A percentile compares a stretch with the other conserved stretches of the same genome.
Evolutionary conservation across 2,329 filamentous ascomycete species (phyloP).

Genomic region (Epichloe sylvatica): DNA sequence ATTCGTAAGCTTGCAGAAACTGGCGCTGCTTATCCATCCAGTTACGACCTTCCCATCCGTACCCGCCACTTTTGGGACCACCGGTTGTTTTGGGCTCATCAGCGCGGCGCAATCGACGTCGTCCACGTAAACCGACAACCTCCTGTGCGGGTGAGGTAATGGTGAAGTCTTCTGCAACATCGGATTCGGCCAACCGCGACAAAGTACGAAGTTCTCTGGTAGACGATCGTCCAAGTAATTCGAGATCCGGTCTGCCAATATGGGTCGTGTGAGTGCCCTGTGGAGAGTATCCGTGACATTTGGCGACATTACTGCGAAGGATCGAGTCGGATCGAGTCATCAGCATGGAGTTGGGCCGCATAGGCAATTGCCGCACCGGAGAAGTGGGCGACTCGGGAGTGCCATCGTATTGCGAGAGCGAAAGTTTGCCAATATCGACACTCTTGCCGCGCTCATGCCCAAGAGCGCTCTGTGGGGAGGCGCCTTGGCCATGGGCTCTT

Average conservation of each 20-base stretch:
- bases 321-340: constrained; percentile 44
- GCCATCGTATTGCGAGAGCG: constrained; percentile 31
- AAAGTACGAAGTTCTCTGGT: constrained; percentile 81
- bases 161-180: constrained; percentile 63
- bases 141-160: constrained; percentile 69
- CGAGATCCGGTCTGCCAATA: constrained; percentile 57
- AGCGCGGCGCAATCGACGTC: constrained; percentile 65
- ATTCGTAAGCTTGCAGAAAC: constrained; percentile 93
- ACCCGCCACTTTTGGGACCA: constrained; percentile 36
- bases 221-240: constrained; percentile 72
- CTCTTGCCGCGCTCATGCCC: constrained; percentile 49
- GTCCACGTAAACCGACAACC: constrained; percentile 74
- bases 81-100: constrained; percentile 36
- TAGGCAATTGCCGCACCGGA: constrained; percentile 26
- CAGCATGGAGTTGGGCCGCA: constrained; percentile 48
- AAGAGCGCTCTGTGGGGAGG: constrained; percentile 8
- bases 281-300: constrained; percentile 17
- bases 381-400: constrained; percentile 25
- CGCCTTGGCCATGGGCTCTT: constrained; percentile 22
- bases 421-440: constrained; percentile 44
- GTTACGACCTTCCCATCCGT: constrained; percentile 68
- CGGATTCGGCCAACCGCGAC: constrained; percentile 66
- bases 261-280: constrained; percentile 23
- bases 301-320: constrained; percentile 20
- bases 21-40: constrained; percentile 99